Conservation (phyloP, 2,329 filamentous ascomycete species). For the Curvularia eragrostidis region DNA sequence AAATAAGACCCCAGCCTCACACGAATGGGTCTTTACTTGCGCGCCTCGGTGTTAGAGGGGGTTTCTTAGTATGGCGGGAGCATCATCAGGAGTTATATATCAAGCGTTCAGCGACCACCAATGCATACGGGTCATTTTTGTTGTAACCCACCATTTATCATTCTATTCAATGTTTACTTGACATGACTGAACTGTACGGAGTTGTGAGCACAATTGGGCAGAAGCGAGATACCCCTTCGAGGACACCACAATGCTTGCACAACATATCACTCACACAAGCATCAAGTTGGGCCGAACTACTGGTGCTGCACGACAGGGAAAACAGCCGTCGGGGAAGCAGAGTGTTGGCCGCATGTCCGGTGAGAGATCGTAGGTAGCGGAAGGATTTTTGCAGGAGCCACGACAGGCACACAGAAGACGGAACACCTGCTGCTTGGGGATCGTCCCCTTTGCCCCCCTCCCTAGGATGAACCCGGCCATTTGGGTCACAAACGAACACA, state of each 20-base stretch:
- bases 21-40: neutral
- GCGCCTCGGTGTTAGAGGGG: neutral
- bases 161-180: neutral
- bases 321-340: neutral
- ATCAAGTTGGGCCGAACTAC: too few species aligned
- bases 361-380: conserved; percentile 15
- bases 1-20: neutral
- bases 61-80: neutral
- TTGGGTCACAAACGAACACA: conserved; percentile 12
- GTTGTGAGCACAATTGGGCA: neutral
- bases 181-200: neutral
- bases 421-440: conserved; percentile 16
- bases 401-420: conserved; percentile 13
- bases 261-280: neutral
- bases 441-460: conserved; percentile 6
- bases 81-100: conserved; percentile 9
- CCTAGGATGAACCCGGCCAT: conserved; percentile 8
- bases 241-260: neutral
- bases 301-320: neutral
- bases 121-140: conserved; percentile 4
- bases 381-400: conserved; percentile 17
- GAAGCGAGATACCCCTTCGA: neutral
- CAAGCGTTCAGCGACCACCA: conserved; percentile 14
- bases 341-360: conserved; percentile 5
- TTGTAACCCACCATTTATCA: conserved; percentile 1